These are phyloP conservation scores for Trichoderma brevicompactum DNA, from an alignment of 2,329 filamentous ascomycete species.

Conservation along the genomic window DNA sequence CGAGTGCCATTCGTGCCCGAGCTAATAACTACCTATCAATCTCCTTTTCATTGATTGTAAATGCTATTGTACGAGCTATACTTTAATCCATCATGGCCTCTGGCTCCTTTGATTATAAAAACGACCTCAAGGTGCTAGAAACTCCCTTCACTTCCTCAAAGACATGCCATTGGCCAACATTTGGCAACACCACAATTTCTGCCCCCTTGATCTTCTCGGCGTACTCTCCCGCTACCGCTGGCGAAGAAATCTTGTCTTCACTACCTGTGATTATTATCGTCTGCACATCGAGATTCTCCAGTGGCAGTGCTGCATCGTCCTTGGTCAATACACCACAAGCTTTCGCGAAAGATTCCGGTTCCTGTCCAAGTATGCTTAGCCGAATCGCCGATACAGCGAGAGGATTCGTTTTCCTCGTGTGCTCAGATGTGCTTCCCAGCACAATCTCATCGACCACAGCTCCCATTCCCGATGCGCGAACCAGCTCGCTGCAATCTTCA, in stretches of 20 bases:
- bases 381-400: neutral
- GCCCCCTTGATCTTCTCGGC: neutral
- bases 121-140: neutral
- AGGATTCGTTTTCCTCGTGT: neutral
- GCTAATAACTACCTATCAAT: too few species aligned
- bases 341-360: slow-evolving; percentile 10
- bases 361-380: slow-evolving; percentile 5
- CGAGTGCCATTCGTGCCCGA: too few species aligned
- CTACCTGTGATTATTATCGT: neutral
- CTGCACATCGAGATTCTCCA: neutral
- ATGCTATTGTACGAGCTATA: too few species aligned
- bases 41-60: too few species aligned
- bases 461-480: slow-evolving; percentile 5
- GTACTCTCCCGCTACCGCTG: neutral
- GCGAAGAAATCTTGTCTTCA: neutral
- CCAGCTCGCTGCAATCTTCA: neutral
- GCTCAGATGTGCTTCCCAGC: neutral
- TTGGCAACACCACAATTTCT: neutral
- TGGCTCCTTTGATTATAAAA: neutral
- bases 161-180: slow-evolving; percentile 1
- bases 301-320: neutral
- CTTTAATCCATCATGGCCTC: too few species aligned
- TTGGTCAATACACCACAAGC: neutral
- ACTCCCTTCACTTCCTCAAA: neutral
- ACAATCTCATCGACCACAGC: slow-evolving; percentile 4